These are phyloP conservation scores for Magnaporthales sp. DNA, from an alignment of 2,329 filamentous ascomycete genomes.

Conservation along the genomic window DNA sequence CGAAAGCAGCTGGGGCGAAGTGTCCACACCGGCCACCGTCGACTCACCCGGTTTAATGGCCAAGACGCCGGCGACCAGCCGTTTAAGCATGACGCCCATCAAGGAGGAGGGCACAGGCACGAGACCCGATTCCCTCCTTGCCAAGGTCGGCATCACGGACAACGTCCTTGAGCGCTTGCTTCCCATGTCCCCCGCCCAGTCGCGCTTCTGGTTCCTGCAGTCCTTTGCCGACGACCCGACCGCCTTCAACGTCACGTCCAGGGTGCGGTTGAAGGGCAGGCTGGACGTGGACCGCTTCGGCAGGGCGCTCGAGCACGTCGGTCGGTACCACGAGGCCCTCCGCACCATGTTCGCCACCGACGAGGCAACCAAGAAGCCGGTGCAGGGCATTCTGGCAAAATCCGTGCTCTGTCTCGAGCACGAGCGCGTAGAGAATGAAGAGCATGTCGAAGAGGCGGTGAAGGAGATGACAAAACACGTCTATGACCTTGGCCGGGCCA, in stretches of 20 bases:
- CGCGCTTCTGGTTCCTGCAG: conserved; percentile 30
- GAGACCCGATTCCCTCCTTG: not conserved
- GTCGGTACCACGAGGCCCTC: conserved; percentile 21
- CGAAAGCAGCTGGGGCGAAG: not conserved
- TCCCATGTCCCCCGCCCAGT: conserved; percentile 29
- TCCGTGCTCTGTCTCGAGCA: not conserved
- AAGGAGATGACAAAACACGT: too few relatives aligned
- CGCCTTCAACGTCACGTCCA: conserved; percentile 29
- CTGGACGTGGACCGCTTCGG: conserved; percentile 20
- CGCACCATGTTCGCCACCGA: conserved; percentile 21
- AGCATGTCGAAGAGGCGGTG: not conserved
- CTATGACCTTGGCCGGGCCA: not conserved
- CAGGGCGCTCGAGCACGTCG: conserved; percentile 9
- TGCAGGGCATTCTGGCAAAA: conserved; percentile 8
- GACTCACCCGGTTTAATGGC: not conserved
- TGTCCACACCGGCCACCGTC: not conserved
- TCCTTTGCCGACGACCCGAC: conserved; percentile 25
- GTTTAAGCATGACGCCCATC: not conserved
- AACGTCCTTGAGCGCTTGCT: not conserved
- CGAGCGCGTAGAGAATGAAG: too few relatives aligned
- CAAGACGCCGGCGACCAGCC: not conserved
- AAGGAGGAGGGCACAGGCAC: not conserved
- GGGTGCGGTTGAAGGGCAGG: conserved; percentile 21
- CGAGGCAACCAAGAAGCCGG: conserved; percentile 7
- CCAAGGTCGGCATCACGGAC: not conserved